Conservation (phyloP, 2,329 filamentous ascomycete species). For the Metarhizium guizhouense region DNA sequence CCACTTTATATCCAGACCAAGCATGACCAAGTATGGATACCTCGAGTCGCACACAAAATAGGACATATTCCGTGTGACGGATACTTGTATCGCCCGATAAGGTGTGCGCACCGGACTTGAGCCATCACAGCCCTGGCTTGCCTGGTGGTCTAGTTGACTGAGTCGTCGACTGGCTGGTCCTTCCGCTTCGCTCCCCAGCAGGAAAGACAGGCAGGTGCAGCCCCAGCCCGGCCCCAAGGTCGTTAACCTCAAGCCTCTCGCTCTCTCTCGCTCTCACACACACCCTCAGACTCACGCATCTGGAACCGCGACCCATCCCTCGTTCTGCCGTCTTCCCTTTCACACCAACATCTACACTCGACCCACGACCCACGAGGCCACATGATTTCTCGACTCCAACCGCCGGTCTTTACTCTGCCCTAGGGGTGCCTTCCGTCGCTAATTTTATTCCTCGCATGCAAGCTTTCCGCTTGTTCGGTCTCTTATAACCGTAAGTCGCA, state of each 20-base stretch:
- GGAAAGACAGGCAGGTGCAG: neutral
- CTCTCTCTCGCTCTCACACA: neutral
- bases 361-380: constrained; percentile 8
- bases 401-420: neutral
- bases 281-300: constrained; percentile 5
- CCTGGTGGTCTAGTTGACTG: too few relatives aligned
- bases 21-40: constrained; percentile 4
- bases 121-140: neutral
- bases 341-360: constrained; percentile 15
- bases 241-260: too few relatives aligned
- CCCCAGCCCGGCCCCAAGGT: too few relatives aligned
- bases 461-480: neutral
- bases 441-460: constrained; percentile 2
- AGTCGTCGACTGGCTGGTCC: too few relatives aligned
- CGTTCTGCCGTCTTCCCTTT: constrained; percentile 11
- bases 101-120: neutral
- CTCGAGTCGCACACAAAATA: neutral
- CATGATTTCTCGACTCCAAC: constrained; percentile 7
- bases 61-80: neutral
- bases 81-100: neutral
- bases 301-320: constrained; percentile 18
- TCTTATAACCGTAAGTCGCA: constrained; percentile 5
- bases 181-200: neutral
- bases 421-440: neutral
- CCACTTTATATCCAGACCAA: neutral